Base-by-base conservation (phyloP, 2,329 filamentous ascomycete genomes). In the Exophiala sp. region DNA sequence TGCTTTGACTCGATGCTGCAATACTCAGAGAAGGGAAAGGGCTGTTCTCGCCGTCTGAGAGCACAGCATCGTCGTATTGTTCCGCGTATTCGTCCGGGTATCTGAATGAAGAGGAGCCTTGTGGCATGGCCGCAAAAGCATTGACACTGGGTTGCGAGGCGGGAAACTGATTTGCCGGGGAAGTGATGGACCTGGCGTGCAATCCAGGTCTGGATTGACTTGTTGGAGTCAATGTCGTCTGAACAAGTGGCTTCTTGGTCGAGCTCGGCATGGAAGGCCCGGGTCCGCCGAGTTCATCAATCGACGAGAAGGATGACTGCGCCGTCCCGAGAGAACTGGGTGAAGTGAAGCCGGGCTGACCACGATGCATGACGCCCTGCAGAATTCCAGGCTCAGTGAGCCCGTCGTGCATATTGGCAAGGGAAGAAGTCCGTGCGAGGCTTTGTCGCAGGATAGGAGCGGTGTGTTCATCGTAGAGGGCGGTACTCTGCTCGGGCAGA, bases 381-480 rank as follows among this genome's bases (percentile, higher is more conserved):
- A 81, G 77, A 19, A 84, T 72, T 22, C 79, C 75, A 40, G 74
- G 76, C 62, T 96, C 91, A 1, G 83, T 80, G 60, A 96, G 91
- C 3, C 88, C 88, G 62, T 90, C 94, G 60, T 95, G 88, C 66
- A 97, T 93, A 0, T 84, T 86, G 0, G 79, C 78, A 1, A 82
- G 79, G 43, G 81, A 86, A 30, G 85, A 83, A 57, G 82, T 91
- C 9, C 87, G 63, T 18, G 76, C 79, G 19, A 86, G 75, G 0
- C 88, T 93, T 63, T 93, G 87, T 60, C 93, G 86, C 4, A 96
- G 71, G 44, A 96, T 94, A 0, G 91, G 91, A 9, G 93, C 75
- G 5, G 93, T 94, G 64, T 95, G 88, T 66, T 95, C 88, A 62
- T 96, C 90, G 67, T 97, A 96, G 0, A 96, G 71, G 64, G 88